phyloP scores from a whole-genome alignment of 148 eudicot genomes.

The Beta vulgaris region DNA sequence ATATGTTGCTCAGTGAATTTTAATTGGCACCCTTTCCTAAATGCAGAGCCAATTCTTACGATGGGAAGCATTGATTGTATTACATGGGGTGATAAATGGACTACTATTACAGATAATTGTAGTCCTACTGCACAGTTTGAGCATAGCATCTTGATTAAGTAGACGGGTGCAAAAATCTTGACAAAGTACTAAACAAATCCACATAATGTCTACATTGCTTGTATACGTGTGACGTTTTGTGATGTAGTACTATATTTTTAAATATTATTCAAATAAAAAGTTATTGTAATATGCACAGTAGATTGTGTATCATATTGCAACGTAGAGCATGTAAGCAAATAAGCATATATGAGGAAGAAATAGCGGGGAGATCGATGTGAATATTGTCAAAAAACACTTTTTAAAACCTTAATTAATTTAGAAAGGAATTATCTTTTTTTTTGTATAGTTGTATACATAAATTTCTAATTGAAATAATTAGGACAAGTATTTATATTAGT shows the following conservation, averaged over 20 bases:
- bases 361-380: too few species aligned
- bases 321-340: neutral
- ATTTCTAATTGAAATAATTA: too few species aligned
- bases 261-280: neutral
- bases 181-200: conserved; percentile 46
- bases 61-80: conserved; percentile 67
- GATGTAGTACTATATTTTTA: neutral
- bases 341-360: too few species aligned
- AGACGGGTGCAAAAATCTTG: conserved; percentile 84
- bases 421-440: too few species aligned
- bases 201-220: neutral
- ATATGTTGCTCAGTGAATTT: neutral
- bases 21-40: neutral
- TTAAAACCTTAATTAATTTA: too few species aligned
- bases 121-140: conserved; percentile 96
- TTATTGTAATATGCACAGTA: neutral
- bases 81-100: conserved; percentile 97
- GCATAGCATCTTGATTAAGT: conserved; percentile 85
- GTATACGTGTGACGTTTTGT: neutral
- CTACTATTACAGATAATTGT: conserved; percentile 80
- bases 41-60: conserved; percentile 92
- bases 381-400: too few species aligned
- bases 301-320: neutral
- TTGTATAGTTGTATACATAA: too few species aligned
- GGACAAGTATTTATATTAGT: too few species aligned